Percentiles rank a stretch among this genome's conserved stretches.
phyloP scores from a whole-genome alignment of 2,329 filamentous ascomycete species.

The Cylindrodendrum hubeiense region DNA sequence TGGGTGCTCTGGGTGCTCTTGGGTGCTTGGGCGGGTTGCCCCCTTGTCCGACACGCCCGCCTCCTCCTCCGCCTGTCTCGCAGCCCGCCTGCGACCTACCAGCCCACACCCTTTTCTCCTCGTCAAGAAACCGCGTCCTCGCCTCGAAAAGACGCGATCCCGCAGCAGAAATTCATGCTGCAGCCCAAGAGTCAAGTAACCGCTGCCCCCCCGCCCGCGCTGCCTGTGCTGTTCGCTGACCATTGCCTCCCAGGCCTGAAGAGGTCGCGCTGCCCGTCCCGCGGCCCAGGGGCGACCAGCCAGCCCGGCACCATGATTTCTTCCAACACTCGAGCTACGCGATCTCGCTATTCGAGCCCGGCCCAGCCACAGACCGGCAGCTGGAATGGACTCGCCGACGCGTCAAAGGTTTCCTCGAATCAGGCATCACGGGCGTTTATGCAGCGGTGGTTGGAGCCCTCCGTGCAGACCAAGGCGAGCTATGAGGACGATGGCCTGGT shows the following conservation, averaged over 20 bases:
- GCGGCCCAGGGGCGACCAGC: slow-evolving; percentile 36
- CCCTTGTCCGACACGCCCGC: slow-evolving; percentile 43
- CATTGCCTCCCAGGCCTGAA: slow-evolving; percentile 40
- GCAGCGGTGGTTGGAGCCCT: slow-evolving; percentile 70
- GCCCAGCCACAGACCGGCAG: slow-evolving; percentile 50
- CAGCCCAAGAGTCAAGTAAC: slow-evolving; percentile 46
- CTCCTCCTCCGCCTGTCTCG: slow-evolving; percentile 38
- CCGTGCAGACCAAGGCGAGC: slow-evolving; percentile 73
- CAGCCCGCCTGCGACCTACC: slow-evolving; percentile 34
- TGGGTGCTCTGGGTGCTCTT: neutral
- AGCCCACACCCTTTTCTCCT: slow-evolving; percentile 40
- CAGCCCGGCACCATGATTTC: slow-evolving; percentile 51
- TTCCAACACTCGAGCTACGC: slow-evolving; percentile 61
- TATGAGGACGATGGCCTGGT: slow-evolving; percentile 83
- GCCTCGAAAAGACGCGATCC: slow-evolving; percentile 47
- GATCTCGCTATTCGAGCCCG: slow-evolving; percentile 70
- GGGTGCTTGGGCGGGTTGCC: slow-evolving; percentile 21
- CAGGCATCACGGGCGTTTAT: slow-evolving; percentile 61
- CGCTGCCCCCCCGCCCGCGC: neutral
- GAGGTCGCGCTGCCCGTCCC: slow-evolving; percentile 48
- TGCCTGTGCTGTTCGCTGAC: slow-evolving; percentile 29
- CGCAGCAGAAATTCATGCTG: slow-evolving; percentile 49
- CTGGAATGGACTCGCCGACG: slow-evolving; percentile 52
- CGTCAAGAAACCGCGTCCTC: slow-evolving; percentile 48
- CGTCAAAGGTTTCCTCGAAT: slow-evolving; percentile 50